These are phyloP conservation scores for Cryphonectria radicalis DNA, from an alignment of 2,329 filamentous ascomycete species.

Conservation along the genomic window DNA sequence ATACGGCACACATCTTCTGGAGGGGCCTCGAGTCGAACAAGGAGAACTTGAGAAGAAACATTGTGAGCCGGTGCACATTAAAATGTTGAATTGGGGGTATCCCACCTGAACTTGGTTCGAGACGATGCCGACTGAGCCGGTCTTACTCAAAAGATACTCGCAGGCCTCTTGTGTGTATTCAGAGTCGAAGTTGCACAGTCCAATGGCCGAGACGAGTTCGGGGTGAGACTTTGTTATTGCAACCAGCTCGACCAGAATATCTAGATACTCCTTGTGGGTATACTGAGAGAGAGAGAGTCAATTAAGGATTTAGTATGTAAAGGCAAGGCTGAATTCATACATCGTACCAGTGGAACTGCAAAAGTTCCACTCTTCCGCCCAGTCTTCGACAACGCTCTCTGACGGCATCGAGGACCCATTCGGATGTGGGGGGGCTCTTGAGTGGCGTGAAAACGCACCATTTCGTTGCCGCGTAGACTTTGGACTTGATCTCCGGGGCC, in stretches of 20 bases:
- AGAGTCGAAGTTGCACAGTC: constrained; percentile 43
- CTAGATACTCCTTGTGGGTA: constrained; percentile 40
- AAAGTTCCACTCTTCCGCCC: constrained; percentile 39
- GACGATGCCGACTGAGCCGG: constrained; percentile 36
- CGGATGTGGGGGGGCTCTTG: constrained; percentile 32
- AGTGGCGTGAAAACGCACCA: constrained; percentile 41
- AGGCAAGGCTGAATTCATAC: constrained; percentile 31
- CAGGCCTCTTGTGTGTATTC: constrained; percentile 38
- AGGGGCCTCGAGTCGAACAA: constrained; percentile 40
- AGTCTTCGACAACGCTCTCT: constrained; percentile 40
- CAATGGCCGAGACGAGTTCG: constrained; percentile 37
- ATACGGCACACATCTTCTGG: constrained; percentile 36
- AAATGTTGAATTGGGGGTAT: neutral
- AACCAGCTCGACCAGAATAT: constrained; percentile 39
- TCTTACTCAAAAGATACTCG: constrained; percentile 38
- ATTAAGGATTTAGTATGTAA: neutral
- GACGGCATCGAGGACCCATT: constrained; percentile 37
- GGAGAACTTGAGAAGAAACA: constrained; percentile 37
- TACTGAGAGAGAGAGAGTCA: constrained; percentile 34
- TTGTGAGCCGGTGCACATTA: neutral
- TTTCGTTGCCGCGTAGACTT: constrained; percentile 41
- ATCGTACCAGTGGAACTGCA: constrained; percentile 44
- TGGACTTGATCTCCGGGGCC: constrained; percentile 28
- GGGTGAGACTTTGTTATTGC: constrained; percentile 35
- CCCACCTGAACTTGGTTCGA: constrained; percentile 43